Conservation (phyloP, 805 yeast species). For the Sporopachydermia quercuum region DNA sequence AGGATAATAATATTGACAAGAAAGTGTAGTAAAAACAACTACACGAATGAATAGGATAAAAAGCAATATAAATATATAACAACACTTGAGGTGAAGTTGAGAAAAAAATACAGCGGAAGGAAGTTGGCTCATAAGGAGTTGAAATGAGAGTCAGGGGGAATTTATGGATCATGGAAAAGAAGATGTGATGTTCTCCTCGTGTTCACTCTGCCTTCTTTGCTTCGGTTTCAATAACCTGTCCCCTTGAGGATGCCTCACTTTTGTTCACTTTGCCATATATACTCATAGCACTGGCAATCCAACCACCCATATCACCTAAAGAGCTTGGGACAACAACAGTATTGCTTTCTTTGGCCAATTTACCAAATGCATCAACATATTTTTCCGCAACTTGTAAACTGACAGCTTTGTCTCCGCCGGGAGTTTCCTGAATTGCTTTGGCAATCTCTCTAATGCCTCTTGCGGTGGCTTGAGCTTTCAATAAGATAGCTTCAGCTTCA, state of each 20-base stretch:
- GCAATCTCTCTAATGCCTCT: constrained; percentile 52
- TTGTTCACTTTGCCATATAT: constrained; percentile 42
- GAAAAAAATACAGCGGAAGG: too few species aligned
- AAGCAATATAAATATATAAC: too few species aligned
- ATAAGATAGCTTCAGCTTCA: constrained; percentile 53
- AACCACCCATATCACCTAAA: constrained; percentile 55
- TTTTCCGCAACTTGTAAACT: constrained; percentile 70
- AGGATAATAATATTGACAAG: too few species aligned
- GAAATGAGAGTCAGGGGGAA: too few species aligned
- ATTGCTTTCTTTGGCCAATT: constrained; percentile 69
- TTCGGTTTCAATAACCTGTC: not conserved
- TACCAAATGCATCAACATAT: constrained; percentile 68
- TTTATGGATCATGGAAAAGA: too few species aligned
- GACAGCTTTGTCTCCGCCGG: constrained; percentile 66
- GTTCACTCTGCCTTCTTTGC: too few species aligned
- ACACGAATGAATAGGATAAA: too few species aligned
- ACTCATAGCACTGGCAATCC: constrained; percentile 66
- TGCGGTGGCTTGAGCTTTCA: constrained; percentile 61
- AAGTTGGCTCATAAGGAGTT: too few species aligned
- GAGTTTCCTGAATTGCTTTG: constrained; percentile 47
- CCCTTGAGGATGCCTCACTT: not conserved
- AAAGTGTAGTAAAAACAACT: too few species aligned
- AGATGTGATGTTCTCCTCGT: too few species aligned
- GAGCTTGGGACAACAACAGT: constrained; percentile 68
- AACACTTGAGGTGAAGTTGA: too few species aligned